These are phyloP conservation scores for Silene vulgaris DNA, from an alignment of 179 eudicot genomes.

Conservation along the genomic window DNA sequence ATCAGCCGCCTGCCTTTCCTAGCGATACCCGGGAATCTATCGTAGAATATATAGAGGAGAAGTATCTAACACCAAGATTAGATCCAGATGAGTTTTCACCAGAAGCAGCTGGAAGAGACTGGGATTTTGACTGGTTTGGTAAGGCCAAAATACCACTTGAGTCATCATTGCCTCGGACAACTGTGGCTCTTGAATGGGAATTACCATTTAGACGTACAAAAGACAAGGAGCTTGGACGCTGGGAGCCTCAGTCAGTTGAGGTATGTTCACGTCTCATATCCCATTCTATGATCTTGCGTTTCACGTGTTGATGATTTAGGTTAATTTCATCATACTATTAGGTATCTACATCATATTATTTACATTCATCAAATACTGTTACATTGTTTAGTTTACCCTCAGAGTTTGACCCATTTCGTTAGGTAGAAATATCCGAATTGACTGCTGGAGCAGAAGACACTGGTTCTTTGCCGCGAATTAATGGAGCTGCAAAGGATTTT, in stretches of 20 bases:
- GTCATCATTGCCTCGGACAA: slow-evolving; percentile 71
- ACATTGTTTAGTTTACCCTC: slow-evolving; percentile 9
- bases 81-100: slow-evolving; percentile 83
- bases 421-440: slow-evolving; percentile 80
- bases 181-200: slow-evolving; percentile 81
- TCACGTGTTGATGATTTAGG: not conserved
- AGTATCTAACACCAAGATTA: slow-evolving; percentile 66
- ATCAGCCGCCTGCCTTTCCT: slow-evolving; percentile 89
- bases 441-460: slow-evolving; percentile 60
- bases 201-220: slow-evolving; percentile 71
- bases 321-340: not conserved
- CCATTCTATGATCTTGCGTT: slow-evolving; percentile 8
- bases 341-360: not conserved
- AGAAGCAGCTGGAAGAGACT: slow-evolving; percentile 73
- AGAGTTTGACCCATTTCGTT: slow-evolving; percentile 21
- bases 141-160: slow-evolving; percentile 64
- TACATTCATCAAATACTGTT: not conserved
- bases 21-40: slow-evolving; percentile 72
- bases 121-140: slow-evolving; percentile 97
- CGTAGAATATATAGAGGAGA: slow-evolving; percentile 59
- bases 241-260: slow-evolving; percentile 88
- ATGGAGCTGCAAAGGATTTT: slow-evolving; percentile 88
- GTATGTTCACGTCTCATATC: slow-evolving; percentile 32
- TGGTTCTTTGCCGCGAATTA: slow-evolving; percentile 74
- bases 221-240: slow-evolving; percentile 34